These are phyloP conservation scores for Penicillium mononematosum DNA, from an alignment of 495 filamentous ascomycete genomes.

Conservation along the genomic window DNA sequence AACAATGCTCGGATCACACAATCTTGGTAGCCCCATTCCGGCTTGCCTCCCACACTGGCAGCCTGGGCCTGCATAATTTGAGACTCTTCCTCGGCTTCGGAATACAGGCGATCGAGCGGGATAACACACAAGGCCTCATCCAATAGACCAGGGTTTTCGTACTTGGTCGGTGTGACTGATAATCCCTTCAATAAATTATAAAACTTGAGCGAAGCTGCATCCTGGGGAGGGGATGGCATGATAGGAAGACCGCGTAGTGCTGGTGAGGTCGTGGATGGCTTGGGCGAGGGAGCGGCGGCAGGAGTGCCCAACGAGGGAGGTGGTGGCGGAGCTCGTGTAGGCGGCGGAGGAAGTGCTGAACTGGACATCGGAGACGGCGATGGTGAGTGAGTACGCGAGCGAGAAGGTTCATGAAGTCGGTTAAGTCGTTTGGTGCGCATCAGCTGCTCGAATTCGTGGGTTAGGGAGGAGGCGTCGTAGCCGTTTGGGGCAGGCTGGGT, in stretches of 20 bases:
- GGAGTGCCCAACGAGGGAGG: slow-evolving; percentile 37
- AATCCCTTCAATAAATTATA: slow-evolving; percentile 77
- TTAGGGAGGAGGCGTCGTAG: slow-evolving; percentile 52
- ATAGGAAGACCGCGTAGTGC: slow-evolving; percentile 70
- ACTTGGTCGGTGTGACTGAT: slow-evolving; percentile 82
- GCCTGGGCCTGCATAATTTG: slow-evolving; percentile 85
- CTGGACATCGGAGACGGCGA: slow-evolving; percentile 40
- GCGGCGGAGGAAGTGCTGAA: slow-evolving; percentile 40
- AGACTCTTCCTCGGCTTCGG: slow-evolving; percentile 88
- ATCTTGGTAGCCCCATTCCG: slow-evolving; percentile 98
- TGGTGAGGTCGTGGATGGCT: slow-evolving; percentile 54
- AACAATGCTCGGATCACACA: slow-evolving; percentile 90
- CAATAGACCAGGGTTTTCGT: slow-evolving; percentile 93
- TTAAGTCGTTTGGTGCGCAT: slow-evolving; percentile 76
- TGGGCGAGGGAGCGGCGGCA: slow-evolving; percentile 36
- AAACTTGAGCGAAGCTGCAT: slow-evolving; percentile 74
- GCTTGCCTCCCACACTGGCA: slow-evolving; percentile 74
- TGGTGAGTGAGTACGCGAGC: slow-evolving; percentile 53
- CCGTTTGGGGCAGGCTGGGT: slow-evolving; percentile 30
- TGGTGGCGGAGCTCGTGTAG: slow-evolving; percentile 42
- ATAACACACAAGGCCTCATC: slow-evolving; percentile 88
- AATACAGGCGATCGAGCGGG: slow-evolving; percentile 88
- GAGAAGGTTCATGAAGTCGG: slow-evolving; percentile 62
- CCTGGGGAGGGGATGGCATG: slow-evolving; percentile 74
- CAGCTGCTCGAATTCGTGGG: slow-evolving; percentile 70